Base-by-base conservation (phyloP, 495 filamentous ascomycete genomes). In the Aspergillus diversus region DNA sequence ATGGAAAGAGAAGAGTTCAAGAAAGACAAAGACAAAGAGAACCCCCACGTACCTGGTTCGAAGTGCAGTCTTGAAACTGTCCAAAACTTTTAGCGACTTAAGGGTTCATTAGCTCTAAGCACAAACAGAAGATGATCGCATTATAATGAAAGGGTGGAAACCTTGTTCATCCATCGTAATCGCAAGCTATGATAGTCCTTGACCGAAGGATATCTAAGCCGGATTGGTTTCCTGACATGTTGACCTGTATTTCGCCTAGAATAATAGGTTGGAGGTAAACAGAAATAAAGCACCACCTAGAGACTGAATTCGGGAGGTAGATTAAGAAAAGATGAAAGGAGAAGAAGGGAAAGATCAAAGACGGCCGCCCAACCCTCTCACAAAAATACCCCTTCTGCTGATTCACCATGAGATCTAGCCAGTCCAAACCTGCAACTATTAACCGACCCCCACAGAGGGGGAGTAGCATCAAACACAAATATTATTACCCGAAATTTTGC, bases 1-100 rank as follows among this genome's bases (percentile, higher is more conserved):
- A 27, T 27, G 21, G 21, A 27, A 27, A 27, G 21, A 27, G 21
- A 2, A 2, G 21, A 27, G 21, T 27, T 2, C 21, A 2, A 27
- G 21, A 27, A 27, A 1, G 21, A 27, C 2, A 27, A 27, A 27
- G 21, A 43, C 39, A 43, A 6, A 2, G 39, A 12, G n/a, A 3
- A 42, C 2, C 16, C 16, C 27, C 42, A 42, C 32, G 35, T 70
- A 86, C 85, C 73, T 88, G 86, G 60, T 89, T 89, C 4, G 86
- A 88, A n/a, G 87, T 89, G 66, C 84, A 88, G 63, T 89, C 86
- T 17, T 80, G 76, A 64, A 89, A 90, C 0, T 84, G 85, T 12
- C 86, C 87, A 0, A 86, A 68, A 15, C 77, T 69, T 64, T 74
- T 78, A n/a, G 84, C 80, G 6, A 87, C 86, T 86, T 27, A 2